phyloP scores from a whole-genome alignment of 228 moss, liverwort and hornwort species.

The Sphagnum fallax region DNA sequence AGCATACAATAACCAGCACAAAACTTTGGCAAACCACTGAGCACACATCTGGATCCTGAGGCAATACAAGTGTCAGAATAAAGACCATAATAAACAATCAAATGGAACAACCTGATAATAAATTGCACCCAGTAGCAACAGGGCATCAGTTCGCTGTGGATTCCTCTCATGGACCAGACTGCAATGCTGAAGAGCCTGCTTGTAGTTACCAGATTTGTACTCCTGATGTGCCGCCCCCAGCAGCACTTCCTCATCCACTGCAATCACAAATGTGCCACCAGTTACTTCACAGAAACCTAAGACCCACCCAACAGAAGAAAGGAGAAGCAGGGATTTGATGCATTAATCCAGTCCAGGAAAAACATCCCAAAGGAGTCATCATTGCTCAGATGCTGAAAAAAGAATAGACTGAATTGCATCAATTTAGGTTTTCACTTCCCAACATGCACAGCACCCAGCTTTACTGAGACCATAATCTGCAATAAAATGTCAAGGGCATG shows the following conservation, averaged over 20 bases:
- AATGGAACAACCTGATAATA: conserved; percentile 72
- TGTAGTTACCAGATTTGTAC: conserved; percentile 78
- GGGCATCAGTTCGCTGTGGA: conserved; percentile 74
- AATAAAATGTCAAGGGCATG: too few relatives aligned
- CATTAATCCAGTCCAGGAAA: background rate
- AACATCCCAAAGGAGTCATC: background rate
- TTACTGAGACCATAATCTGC: too few relatives aligned
- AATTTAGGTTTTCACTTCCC: background rate
- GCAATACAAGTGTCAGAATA: background rate
- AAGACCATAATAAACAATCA: background rate
- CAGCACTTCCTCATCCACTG: conserved; percentile 70
- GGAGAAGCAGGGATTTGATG: background rate
- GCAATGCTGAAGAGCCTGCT: conserved; percentile 76
- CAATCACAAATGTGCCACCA: conserved; percentile 3
- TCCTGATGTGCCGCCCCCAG: conserved; percentile 84
- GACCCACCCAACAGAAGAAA: background rate
- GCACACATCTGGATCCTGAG: background rate
- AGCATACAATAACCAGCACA: background rate
- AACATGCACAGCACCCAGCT: background rate
- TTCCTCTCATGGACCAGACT: conserved; percentile 59
- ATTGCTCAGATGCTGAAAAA: background rate
- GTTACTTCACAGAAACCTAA: background rate
- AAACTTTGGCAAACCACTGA: background rate
- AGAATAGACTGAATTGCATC: too few relatives aligned
- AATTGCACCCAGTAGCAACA: conserved; percentile 81